phyloP scores from a whole-genome alignment of 306 rosid genomes.

The Ormosia semicastrata region DNA sequence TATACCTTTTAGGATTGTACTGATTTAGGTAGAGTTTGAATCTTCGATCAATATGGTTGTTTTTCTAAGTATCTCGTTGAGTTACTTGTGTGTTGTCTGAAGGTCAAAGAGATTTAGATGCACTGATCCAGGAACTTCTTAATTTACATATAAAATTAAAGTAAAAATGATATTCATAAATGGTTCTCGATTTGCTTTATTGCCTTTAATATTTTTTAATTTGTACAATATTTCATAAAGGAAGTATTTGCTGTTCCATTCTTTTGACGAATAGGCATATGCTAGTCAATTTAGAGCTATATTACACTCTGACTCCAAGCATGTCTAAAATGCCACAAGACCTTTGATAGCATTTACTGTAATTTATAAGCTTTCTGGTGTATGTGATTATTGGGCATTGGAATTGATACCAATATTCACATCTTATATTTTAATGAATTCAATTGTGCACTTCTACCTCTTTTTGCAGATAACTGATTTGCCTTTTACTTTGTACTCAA shows the following conservation, averaged over 20 bases:
- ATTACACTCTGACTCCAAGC: neutral
- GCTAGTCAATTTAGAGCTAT: neutral
- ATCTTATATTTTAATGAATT: slow-evolving; percentile 11
- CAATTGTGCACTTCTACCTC: slow-evolving; percentile 29
- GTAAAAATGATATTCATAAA: neutral
- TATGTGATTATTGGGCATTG: neutral
- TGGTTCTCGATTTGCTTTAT: neutral
- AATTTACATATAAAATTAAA: neutral
- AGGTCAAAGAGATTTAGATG: neutral
- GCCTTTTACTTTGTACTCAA: slow-evolving; percentile 92
- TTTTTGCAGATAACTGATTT: slow-evolving; percentile 82
- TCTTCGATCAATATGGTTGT: neutral
- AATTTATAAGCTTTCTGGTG: neutral
- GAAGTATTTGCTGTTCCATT: neutral
- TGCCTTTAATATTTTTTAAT: neutral
- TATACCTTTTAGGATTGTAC: neutral
- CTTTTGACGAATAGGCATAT: neutral
- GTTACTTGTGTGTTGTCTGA: neutral
- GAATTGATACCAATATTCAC: neutral
- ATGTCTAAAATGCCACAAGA: neutral
- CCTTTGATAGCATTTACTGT: neutral
- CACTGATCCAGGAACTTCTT: neutral
- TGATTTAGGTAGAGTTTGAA: neutral
- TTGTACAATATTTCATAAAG: neutral
- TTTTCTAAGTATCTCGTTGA: neutral